phyloP scores from a whole-genome alignment of 1,284 basidiomycete genomes.

The Omphalotus olearius region DNA sequence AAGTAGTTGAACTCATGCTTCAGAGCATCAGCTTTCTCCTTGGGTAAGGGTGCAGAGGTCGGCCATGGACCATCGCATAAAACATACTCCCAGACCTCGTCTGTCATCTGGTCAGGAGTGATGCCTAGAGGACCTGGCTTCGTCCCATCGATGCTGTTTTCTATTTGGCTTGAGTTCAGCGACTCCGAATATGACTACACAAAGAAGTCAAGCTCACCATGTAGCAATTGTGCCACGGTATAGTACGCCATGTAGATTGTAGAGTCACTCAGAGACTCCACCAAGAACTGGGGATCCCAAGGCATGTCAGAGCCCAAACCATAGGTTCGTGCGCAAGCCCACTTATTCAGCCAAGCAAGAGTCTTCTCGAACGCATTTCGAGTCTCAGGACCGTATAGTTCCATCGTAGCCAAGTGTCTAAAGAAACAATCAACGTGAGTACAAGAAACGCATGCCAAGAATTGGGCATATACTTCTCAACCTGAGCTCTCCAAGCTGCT shows the following conservation, averaged over 20 bases:
- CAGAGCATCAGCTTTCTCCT: conserved; percentile 80
- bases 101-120: conserved; percentile 89
- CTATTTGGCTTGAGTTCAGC: conserved; percentile 28
- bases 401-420: conserved; percentile 83
- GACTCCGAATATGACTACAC: conserved; percentile 1
- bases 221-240: conserved; percentile 87
- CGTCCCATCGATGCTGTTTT: conserved; percentile 74
- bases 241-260: conserved; percentile 99
- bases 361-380: conserved; percentile 90
- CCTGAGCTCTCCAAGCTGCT: conserved; percentile 79
- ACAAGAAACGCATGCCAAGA: neutral
- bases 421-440: neutral
- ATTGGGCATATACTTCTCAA: conserved; percentile 69
- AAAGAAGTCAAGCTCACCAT: conserved; percentile 48
- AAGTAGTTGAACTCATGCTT: conserved; percentile 96
- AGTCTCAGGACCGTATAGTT: conserved; percentile 88
- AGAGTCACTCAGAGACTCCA: conserved; percentile 96
- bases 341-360: conserved; percentile 95
- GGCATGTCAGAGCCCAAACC: conserved; percentile 95
- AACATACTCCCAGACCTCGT: conserved; percentile 97
- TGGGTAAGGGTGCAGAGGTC: conserved; percentile 55
- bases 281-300: conserved; percentile 96
- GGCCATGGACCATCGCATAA: conserved; percentile 81
- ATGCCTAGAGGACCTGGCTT: conserved; percentile 83
- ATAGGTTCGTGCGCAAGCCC: conserved; percentile 98